These are phyloP conservation scores for Paramecium sonneborni DNA, from an alignment of 73 alveolate species.

Conservation along the genomic window DNA sequence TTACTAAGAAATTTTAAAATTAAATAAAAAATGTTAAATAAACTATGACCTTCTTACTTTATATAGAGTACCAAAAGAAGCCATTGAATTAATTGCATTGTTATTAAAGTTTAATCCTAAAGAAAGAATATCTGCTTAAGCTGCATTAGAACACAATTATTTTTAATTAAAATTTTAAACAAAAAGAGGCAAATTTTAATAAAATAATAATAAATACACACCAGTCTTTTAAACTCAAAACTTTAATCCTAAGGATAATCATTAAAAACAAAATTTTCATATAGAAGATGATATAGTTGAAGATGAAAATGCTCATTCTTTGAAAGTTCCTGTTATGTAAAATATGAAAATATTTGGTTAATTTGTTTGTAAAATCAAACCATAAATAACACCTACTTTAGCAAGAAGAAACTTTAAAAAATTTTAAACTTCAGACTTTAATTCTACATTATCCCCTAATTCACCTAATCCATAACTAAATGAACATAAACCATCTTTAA, in stretches of 20 bases:
- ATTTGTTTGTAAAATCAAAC: conserved; percentile 30
- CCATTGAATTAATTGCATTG: conserved; percentile 61
- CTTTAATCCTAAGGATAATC: neutral
- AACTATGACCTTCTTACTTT: neutral
- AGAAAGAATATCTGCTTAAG: conserved; percentile 67
- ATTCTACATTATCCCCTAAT: neutral
- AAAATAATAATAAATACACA: neutral
- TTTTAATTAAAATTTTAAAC: conserved; percentile 2
- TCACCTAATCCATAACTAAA: neutral
- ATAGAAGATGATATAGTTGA: conserved; percentile 25
- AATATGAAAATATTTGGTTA: conserved; percentile 18
- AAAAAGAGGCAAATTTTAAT: conserved; percentile 24
- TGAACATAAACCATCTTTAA: conserved; percentile 3
- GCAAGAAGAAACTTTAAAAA: conserved; percentile 46
- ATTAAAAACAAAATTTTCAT: neutral
- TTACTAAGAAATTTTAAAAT: conserved; percentile 52
- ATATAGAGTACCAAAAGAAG: conserved; percentile 69
- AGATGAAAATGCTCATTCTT: conserved; percentile 20
- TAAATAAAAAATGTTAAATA: conserved; percentile 51
- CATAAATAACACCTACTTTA: neutral
- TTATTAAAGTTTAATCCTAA: conserved; percentile 69
- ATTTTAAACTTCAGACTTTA: neutral
- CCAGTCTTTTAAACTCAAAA: conserved; percentile 31
- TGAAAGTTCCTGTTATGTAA: conserved; percentile 38
- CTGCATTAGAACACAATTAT: conserved; percentile 67